Conservation (phyloP, 495 filamentous ascomycete genomes). For the Penicilliopsis zonata region DNA sequence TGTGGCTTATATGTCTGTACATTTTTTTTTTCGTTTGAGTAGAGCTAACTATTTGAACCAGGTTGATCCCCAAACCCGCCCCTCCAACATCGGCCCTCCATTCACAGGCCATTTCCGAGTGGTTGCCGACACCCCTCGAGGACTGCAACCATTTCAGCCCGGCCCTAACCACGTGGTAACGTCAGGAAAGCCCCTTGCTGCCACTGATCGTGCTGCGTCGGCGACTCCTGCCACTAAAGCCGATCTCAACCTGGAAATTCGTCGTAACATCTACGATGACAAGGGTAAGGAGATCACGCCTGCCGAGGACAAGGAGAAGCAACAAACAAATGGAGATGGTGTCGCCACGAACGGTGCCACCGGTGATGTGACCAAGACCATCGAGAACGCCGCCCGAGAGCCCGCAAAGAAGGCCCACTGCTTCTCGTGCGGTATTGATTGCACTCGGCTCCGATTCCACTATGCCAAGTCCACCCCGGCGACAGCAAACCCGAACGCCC, state of each 20-base stretch:
- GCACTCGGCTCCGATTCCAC: conserved; percentile 85
- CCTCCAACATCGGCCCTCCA: conserved; percentile 89
- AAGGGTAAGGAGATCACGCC: conserved; percentile 70
- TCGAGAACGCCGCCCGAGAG: conserved; percentile 47
- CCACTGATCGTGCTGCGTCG: conserved; percentile 65
- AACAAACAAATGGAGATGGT: conserved; percentile 69
- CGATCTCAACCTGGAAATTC: conserved; percentile 78
- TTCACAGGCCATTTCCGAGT: conserved; percentile 96
- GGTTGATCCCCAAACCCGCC: conserved; percentile 92
- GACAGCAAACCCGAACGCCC: conserved; percentile 40
- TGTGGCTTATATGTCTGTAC: neutral
- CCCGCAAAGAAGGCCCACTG: conserved; percentile 68
- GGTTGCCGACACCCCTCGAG: conserved; percentile 86
- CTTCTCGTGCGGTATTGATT: conserved; percentile 84
- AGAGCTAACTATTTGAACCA: conserved; percentile 21
- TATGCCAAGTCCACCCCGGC: conserved; percentile 50
- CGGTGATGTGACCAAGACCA: conserved; percentile 37
- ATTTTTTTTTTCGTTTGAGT: neutral
- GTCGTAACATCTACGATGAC: conserved; percentile 89
- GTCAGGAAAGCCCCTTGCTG: conserved; percentile 56
- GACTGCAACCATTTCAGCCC: conserved; percentile 89
- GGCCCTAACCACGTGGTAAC: conserved; percentile 63
- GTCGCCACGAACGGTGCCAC: conserved; percentile 44
- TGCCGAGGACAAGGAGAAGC: conserved; percentile 48
- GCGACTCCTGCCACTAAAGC: conserved; percentile 56